These are phyloP conservation scores for Pichia sp. DNA, from an alignment of 1,139 yeast species.

Conservation along the genomic window DNA sequence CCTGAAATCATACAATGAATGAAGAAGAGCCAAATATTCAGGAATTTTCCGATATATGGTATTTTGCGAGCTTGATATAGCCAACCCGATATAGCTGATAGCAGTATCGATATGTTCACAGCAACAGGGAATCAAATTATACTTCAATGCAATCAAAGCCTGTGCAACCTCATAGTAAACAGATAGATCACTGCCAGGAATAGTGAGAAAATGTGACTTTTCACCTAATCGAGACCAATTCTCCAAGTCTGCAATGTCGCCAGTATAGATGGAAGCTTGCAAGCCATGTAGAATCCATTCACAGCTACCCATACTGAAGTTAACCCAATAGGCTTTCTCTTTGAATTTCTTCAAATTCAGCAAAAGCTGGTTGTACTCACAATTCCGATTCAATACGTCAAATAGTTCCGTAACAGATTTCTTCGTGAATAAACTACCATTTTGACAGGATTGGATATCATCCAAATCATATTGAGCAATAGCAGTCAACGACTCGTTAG, in stretches of 20 bases:
- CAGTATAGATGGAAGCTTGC: slow-evolving; percentile 66
- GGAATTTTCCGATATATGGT: slow-evolving; percentile 42
- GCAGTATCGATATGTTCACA: slow-evolving; percentile 41
- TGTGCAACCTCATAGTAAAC: slow-evolving; percentile 62
- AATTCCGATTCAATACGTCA: slow-evolving; percentile 51
- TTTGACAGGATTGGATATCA: slow-evolving; percentile 12
- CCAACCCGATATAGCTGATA: slow-evolving; percentile 49
- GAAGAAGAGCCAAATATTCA: slow-evolving; percentile 49
- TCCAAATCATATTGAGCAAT: slow-evolving; percentile 32
- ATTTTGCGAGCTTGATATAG: slow-evolving; percentile 49
- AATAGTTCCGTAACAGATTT: slow-evolving; percentile 35
- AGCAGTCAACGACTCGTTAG: slow-evolving; percentile 79
- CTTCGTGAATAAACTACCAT: slow-evolving; percentile 10
- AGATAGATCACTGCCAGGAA: slow-evolving; percentile 45
- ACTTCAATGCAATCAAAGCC: slow-evolving; percentile 41
- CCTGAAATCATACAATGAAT: slow-evolving; percentile 60
- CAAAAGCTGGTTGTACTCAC: slow-evolving; percentile 42
- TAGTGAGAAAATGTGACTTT: slow-evolving; percentile 25
- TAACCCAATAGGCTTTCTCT: slow-evolving; percentile 4
- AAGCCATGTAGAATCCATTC: slow-evolving; percentile 66
- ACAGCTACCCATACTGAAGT: slow-evolving; percentile 13
- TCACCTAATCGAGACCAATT: slow-evolving; percentile 51
- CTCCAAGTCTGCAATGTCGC: slow-evolving; percentile 43
- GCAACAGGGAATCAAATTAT: slow-evolving; percentile 29
- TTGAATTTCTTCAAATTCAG: slow-evolving; percentile 23